Conservation (phyloP, 495 filamentous ascomycete species). For the Cenococcum geophilum region DNA sequence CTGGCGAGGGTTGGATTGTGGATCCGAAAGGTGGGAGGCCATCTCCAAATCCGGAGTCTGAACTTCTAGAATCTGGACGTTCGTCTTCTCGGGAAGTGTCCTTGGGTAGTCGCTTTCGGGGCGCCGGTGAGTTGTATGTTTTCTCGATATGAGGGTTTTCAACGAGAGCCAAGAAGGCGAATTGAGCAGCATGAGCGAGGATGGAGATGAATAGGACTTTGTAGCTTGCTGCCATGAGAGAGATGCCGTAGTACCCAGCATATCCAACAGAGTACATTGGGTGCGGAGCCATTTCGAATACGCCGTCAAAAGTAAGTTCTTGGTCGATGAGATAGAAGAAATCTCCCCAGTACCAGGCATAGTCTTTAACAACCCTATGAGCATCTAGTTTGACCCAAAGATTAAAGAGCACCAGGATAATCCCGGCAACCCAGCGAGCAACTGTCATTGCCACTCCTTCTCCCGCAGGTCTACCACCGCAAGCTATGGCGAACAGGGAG, state of each 20-base stretch:
- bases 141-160: slow-evolving; percentile 99
- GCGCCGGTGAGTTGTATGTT: slow-evolving; percentile 86
- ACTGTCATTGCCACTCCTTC: slow-evolving; percentile 64
- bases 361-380: slow-evolving; percentile 98
- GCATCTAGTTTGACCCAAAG: slow-evolving; percentile 98
- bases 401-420: slow-evolving; percentile 83
- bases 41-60: slow-evolving; percentile 23
- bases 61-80: slow-evolving; percentile 31
- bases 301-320: slow-evolving; percentile 94
- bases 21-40: slow-evolving; percentile 28
- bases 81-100: slow-evolving; percentile 18
- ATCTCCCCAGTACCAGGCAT: slow-evolving; percentile 99
- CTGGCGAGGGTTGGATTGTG: slow-evolving; percentile 50
- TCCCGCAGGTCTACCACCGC: slow-evolving; percentile 62
- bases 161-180: slow-evolving; percentile 80
- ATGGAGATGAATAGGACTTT: slow-evolving; percentile 94
- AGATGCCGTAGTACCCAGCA: slow-evolving; percentile 96
- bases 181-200: slow-evolving; percentile 88
- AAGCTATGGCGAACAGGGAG: slow-evolving; percentile 89
- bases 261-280: slow-evolving; percentile 99
- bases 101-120: slow-evolving; percentile 37
- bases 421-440: slow-evolving; percentile 74
- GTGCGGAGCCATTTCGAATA: slow-evolving; percentile 98
- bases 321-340: slow-evolving; percentile 99
- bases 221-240: slow-evolving; percentile 97